These are phyloP conservation scores for Paragyromitra xinjiangensis DNA, from an alignment of 495 filamentous ascomycete species.

Conservation along the genomic window DNA sequence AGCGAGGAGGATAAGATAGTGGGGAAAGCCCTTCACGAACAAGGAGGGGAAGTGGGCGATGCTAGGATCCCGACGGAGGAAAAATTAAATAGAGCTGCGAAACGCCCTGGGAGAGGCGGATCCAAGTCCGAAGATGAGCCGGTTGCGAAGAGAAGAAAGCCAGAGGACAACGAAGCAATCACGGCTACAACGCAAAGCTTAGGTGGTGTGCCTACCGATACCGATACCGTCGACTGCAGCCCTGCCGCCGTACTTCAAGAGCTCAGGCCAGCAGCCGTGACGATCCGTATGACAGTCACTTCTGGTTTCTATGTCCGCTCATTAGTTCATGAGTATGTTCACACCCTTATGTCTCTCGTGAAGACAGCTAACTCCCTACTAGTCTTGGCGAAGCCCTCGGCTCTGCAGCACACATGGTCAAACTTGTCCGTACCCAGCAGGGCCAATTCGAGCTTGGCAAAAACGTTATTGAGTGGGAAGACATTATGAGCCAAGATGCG, in stretches of 20 bases:
- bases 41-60: slow-evolving; percentile 22
- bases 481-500: slow-evolving; percentile 65
- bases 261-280: slow-evolving; percentile 67
- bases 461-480: slow-evolving; percentile 83
- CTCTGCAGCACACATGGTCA: slow-evolving; percentile 85
- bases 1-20: slow-evolving; percentile 73
- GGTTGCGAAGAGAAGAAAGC: slow-evolving; percentile 23
- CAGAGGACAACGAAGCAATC: slow-evolving; percentile 23
- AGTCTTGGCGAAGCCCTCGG: slow-evolving; percentile 78
- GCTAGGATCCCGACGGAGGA: slow-evolving; percentile 35
- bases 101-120: slow-evolving; percentile 59
- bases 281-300: slow-evolving; percentile 87
- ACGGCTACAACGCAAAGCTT: slow-evolving; percentile 59
- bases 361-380: neutral
- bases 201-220: slow-evolving; percentile 52
- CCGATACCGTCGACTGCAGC: slow-evolving; percentile 59
- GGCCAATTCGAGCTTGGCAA: slow-evolving; percentile 74
- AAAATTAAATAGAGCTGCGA: slow-evolving; percentile 27
- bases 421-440: slow-evolving; percentile 81
- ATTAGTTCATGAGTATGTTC: slow-evolving; percentile 76
- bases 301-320: slow-evolving; percentile 98
- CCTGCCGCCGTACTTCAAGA: slow-evolving; percentile 60
- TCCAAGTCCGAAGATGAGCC: slow-evolving; percentile 54
- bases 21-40: slow-evolving; percentile 72
- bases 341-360: neutral